A percentile compares a stretch with the other conserved stretches of the same genome.
phyloP scores from a whole-genome alignment of 2,329 filamentous ascomycete species.

The Trichoderma harzianum region DNA sequence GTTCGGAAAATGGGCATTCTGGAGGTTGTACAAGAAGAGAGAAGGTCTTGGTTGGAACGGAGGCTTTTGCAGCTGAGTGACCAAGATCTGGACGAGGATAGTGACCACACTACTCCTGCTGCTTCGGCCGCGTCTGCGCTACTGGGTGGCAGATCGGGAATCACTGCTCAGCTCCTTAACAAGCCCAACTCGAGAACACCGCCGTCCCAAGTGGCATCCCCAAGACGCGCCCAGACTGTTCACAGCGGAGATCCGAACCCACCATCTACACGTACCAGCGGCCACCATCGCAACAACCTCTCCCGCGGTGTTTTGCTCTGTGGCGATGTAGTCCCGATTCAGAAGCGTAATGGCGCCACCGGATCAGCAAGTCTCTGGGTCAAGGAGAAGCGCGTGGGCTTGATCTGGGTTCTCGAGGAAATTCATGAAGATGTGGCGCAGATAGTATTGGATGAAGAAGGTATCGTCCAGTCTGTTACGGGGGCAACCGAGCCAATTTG shows the following conservation, averaged over 20 bases:
- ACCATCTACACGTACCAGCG: constrained; percentile 50
- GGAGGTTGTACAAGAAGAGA: constrained; percentile 88
- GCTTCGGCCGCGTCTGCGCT: constrained; percentile 47
- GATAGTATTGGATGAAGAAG: constrained; percentile 73
- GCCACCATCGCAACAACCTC: constrained; percentile 68
- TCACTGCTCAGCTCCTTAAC: constrained; percentile 83
- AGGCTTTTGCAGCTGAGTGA: constrained; percentile 62
- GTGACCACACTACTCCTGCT: constrained; percentile 35
- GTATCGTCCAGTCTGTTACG: constrained; percentile 63
- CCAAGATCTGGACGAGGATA: constrained; percentile 30
- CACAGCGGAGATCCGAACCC: constrained; percentile 54
- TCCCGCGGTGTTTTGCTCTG: constrained; percentile 89
- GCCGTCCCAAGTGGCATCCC: constrained; percentile 47
- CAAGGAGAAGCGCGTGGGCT: constrained; percentile 88
- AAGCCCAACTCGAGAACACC: constrained; percentile 66
- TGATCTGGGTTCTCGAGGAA: constrained; percentile 98
- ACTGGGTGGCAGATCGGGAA: constrained; percentile 68
- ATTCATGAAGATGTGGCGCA: constrained; percentile 90
- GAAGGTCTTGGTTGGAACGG: constrained; percentile 82
- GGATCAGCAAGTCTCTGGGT: constrained; percentile 97
- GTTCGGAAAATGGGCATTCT: constrained; percentile 92
- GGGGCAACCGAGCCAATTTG: constrained; percentile 87
- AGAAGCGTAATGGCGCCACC: constrained; percentile 87
- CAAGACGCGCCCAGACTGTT: constrained; percentile 61
- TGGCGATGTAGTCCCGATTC: constrained; percentile 96